These are phyloP conservation scores for Oxyria digyna DNA, from an alignment of 148 eudicot genomes.

Conservation along the genomic window DNA sequence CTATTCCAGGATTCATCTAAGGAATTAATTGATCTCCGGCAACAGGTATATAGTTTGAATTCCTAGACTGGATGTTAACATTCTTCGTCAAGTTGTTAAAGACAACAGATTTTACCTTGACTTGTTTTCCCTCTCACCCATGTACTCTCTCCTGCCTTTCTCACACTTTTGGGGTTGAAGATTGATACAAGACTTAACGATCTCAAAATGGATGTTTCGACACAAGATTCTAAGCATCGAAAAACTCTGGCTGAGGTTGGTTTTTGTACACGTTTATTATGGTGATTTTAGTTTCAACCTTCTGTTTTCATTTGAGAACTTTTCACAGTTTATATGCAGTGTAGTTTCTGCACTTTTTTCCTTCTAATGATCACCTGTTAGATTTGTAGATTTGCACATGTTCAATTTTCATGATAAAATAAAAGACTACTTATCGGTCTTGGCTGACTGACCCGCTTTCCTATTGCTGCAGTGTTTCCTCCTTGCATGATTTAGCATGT, in stretches of 20 bases:
- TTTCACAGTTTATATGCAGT: background rate
- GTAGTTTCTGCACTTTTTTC: background rate
- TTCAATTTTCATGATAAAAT: background rate
- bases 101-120: background rate
- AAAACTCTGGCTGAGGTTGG: slow-evolving; percentile 94
- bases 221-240: slow-evolving; percentile 91
- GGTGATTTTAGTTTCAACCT: background rate
- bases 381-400: background rate
- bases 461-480: background rate
- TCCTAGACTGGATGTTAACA: background rate
- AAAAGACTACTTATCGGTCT: background rate
- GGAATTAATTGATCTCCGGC: slow-evolving; percentile 71
- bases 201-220: slow-evolving; percentile 79
- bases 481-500: background rate
- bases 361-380: background rate
- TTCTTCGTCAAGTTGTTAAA: background rate
- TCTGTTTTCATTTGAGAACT: background rate
- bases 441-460: background rate
- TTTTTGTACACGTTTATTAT: slow-evolving; percentile 4
- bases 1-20: slow-evolving; percentile 82
- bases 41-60: slow-evolving; percentile 41
- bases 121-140: slow-evolving; percentile 1
- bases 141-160: background rate
- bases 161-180: slow-evolving; percentile 21
- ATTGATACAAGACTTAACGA: slow-evolving; percentile 72